These are phyloP conservation scores for Trichoderma lentiforme DNA, from an alignment of 2,329 filamentous ascomycete genomes.

Conservation along the genomic window DNA sequence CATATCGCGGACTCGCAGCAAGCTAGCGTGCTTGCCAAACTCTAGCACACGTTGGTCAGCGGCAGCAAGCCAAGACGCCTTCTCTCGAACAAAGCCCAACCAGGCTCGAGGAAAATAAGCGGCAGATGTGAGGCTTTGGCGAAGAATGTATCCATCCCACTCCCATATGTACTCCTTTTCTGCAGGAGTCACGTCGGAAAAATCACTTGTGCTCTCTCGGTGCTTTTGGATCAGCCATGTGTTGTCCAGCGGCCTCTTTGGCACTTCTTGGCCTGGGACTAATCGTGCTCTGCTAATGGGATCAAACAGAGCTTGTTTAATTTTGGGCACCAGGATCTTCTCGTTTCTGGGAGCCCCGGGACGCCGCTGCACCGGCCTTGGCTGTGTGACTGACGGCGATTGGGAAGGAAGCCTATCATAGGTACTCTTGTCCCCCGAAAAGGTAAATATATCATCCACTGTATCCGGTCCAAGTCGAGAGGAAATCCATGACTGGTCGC, in stretches of 20 bases:
- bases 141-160: constrained; percentile 56
- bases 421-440: constrained; percentile 24
- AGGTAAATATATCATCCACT: constrained; percentile 27
- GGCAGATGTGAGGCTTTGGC: constrained; percentile 48
- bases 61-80: constrained; percentile 51
- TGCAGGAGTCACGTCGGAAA: constrained; percentile 50
- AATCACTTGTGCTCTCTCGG: constrained; percentile 55
- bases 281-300: constrained; percentile 53
- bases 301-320: constrained; percentile 54
- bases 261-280: constrained; percentile 47
- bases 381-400: constrained; percentile 23
- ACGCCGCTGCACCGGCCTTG: constrained; percentile 15
- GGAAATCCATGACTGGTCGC: constrained; percentile 46
- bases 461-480: constrained; percentile 39
- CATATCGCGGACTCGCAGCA: constrained; percentile 48
- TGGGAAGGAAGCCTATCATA: constrained; percentile 26
- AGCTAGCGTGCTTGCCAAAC: constrained; percentile 53
- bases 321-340: constrained; percentile 46
- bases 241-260: constrained; percentile 43
- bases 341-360: constrained; percentile 21
- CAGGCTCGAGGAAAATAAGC: constrained; percentile 52
- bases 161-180: constrained; percentile 58
- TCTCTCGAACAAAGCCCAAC: constrained; percentile 49
- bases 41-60: constrained; percentile 48
- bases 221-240: constrained; percentile 59